These are phyloP conservation scores for Platanthera guangdongensis DNA, from an alignment of 106 monocot species.

Conservation along the genomic window DNA sequence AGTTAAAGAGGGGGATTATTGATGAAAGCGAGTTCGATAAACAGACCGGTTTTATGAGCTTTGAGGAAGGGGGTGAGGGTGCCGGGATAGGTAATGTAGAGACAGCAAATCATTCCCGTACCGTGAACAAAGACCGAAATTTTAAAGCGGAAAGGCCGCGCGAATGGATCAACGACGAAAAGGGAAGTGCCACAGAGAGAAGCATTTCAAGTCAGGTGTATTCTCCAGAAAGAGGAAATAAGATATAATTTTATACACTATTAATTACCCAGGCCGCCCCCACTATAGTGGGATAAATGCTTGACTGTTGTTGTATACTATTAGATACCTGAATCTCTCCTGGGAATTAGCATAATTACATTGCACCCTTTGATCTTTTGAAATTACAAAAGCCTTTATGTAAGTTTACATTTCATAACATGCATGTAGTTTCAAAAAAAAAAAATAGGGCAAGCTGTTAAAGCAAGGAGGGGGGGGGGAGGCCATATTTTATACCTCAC, in stretches of 20 bases:
- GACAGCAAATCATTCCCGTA: neutral
- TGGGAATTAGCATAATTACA: no score
- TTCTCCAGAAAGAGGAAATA: neutral
- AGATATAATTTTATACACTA: neutral
- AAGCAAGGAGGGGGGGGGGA: no score
- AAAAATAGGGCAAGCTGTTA: no score
- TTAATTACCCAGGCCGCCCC: no score
- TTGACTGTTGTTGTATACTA: no score
- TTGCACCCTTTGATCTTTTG: no score
- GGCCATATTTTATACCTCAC: no score
- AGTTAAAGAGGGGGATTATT: conserved; percentile 70
- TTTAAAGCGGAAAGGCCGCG: neutral
- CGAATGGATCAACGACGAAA: neutral
- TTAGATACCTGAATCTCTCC: no score
- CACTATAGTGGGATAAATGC: no score
- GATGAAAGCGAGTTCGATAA: conserved; percentile 85
- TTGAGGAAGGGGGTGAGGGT: conserved; percentile 13
- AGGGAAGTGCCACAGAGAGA: neutral
- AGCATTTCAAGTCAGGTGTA: neutral
- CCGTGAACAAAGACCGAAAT: neutral
- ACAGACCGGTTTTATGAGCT: conserved; percentile 47
- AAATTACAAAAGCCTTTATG: no score
- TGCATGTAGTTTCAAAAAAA: no score
- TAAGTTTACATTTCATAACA: no score
- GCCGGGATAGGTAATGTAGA: neutral